Evolutionary conservation across 768 basidiomycete genomes (phyloP), one percentile per base, ranked within the genome.

Genomic region (Rhizopogon vesiculosus): DNA sequence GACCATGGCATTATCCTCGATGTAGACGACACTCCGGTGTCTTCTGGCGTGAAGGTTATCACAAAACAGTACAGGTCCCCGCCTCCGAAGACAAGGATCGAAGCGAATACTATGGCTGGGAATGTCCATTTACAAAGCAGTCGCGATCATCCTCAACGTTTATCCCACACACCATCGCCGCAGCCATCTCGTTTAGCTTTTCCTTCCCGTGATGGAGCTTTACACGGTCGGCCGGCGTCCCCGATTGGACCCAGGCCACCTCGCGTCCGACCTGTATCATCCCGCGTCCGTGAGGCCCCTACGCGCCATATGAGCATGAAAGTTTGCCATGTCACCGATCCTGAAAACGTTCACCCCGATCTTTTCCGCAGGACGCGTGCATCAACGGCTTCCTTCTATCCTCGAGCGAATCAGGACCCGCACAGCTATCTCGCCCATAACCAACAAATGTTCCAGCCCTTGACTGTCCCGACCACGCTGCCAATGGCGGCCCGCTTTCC

Each of bases 191-290:
- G 53, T 35, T 52, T 52, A 22, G 49, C 60, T 6, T 22, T 55
- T 45, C 51, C 60, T n/a, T 64, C 64, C 22, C 25, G 25, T 4
- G 25, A 25, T 25, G 25, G 25, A 25, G 50, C 64, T 33, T 73
- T 74, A 57, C 73, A 75, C 43, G 72, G 76, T 46, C 73, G 77
- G 42, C 74, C 79, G 3, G 69, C 76, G 5, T 80, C 79, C 19
- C 81, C 81, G n/a, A 69, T 72, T 19, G 82, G 81, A 15, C 81
- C 82, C 7, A 76, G 83, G 4, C 68, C 76, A 13, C 68, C 53
- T 51, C 71, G 56, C 58, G 56, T 58, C 39, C 66, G 68, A 18
- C 71, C 66, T 1, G 56, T 67, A 46, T 67, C 68, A 7, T 68
- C 71, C 19, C 71, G 65, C 1, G 61, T 59, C 16, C 42, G 61